Base-by-base conservation (phyloP, 345 rosid genomes). In the Bruguiera gymnorhiza region DNA sequence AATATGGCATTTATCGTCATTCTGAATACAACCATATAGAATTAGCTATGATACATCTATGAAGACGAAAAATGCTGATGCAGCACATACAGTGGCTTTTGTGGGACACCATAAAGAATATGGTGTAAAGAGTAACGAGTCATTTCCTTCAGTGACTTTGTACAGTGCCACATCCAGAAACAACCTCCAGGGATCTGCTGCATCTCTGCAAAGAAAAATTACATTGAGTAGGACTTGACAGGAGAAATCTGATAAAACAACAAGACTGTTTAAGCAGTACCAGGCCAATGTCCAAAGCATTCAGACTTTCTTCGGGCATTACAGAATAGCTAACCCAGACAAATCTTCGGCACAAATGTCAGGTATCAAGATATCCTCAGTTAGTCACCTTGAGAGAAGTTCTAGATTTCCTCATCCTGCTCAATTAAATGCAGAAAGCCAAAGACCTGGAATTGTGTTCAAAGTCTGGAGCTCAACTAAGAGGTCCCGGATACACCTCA, bases 341-440 rank as follows among this genome's bases (percentile, higher is more conserved):
- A 85, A 92, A 95, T 67, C 97, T 80, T 92, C 99, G 64, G 93
- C 93, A 70, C 83, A 89, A 32, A 97, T 90, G 79, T 92, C 97
- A 58, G 92, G 89, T 73, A 95, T 78, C 86, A 89, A 77, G 70
- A 88, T 81, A 75, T 95, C 99, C 78, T 95, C 86, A 95, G 80
- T 34, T 90, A 86, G 76, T 95, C 99, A 78, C 88, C 99, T 77
- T 92, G 99, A 73, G 83, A 81, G 64, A 90, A 95, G 81, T 89
- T 90, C 86, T 88, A 84, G 70, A 95, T 80, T 85, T 95, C 99
- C 82, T 95, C 92, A 71, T 88, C 88, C 99, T 92, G 86, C 71
- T 64, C 46, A 80, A 61, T 37, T 48, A 37, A 66, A 75, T 46
- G 61, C 26, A 30, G 62, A 34, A 61, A 70, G 73, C 72, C 39